These are phyloP conservation scores for Hypholoma sublateritium DNA, from an alignment of 768 basidiomycete genomes.

Conservation along the genomic window DNA sequence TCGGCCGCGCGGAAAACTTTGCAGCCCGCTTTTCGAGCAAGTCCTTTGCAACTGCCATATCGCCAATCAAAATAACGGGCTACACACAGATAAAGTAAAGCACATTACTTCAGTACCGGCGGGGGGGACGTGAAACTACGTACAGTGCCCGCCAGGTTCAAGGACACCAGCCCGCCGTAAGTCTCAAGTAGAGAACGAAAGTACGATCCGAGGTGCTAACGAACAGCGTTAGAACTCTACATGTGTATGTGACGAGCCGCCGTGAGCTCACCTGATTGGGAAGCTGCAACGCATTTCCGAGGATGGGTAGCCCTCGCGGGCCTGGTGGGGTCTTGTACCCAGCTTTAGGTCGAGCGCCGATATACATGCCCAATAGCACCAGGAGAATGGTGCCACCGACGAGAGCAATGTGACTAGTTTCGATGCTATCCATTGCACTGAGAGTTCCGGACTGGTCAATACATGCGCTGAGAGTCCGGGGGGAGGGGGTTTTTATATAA, in stretches of 20 bases:
- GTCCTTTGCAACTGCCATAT: not conserved
- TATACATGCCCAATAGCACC: no score
- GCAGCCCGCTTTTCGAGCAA: not conserved
- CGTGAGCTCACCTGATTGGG: not conserved
- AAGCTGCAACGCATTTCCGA: not conserved
- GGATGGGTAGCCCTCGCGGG: no score
- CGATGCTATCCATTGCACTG: no score
- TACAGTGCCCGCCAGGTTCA: not conserved
- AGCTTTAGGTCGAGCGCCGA: no score
- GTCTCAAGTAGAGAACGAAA: not conserved
- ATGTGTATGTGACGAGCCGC: not conserved
- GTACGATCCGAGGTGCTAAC: not conserved
- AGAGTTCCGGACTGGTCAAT: no score
- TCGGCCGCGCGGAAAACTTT: not conserved
- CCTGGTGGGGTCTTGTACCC: no score
- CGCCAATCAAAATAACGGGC: not conserved
- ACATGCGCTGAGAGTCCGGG: no score
- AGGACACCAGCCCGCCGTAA: not conserved
- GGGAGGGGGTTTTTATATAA: no score
- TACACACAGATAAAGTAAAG: not conserved
- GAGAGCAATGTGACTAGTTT: no score
- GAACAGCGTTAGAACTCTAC: not conserved
- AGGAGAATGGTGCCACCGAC: no score
- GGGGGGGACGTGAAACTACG: not conserved
- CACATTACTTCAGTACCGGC: no score